Evolutionary conservation across 345 rosid genomes (phyloP).

Genomic region (Garcia nutans): DNA sequence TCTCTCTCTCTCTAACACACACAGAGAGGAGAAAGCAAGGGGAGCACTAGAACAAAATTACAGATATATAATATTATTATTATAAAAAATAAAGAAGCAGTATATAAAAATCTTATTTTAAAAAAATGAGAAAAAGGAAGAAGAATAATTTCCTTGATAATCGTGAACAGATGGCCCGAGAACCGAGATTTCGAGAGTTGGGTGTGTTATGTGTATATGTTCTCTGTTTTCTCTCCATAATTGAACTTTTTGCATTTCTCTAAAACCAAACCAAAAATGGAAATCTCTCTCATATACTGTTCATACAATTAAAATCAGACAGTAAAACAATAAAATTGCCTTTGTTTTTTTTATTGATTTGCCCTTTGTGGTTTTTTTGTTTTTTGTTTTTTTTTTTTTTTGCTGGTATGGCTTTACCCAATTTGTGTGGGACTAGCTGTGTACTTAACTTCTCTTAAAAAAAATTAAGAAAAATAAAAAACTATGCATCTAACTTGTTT

Average conservation of each 20-base stretch:
- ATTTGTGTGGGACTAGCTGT: no score
- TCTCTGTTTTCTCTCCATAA: background rate
- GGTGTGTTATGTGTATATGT: background rate
- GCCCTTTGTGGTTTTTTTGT: no score
- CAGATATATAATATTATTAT: background rate
- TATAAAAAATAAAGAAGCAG: constrained; percentile 11
- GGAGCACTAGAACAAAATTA: constrained; percentile 14
- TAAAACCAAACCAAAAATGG: background rate
- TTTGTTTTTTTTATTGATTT: no score
- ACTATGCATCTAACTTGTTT: no score
- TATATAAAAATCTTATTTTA: constrained; percentile 24
- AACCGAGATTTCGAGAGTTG: constrained; percentile 11
- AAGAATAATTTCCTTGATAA: constrained; percentile 37
- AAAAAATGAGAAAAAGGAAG: constrained; percentile 18
- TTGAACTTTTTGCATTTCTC: no score
- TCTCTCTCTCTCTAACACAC: constrained; percentile 21
- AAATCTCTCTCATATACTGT: background rate
- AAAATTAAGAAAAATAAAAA: no score
- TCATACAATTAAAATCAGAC: background rate
- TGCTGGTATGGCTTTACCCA: no score
- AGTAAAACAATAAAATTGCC: background rate
- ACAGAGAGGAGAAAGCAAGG: constrained; percentile 32
- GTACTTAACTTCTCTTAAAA: no score
- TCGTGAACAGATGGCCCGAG: constrained; percentile 37
- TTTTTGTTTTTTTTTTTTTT: no score